Base-by-base conservation (phyloP, 441 rosid species). In the Iberis amara region DNA sequence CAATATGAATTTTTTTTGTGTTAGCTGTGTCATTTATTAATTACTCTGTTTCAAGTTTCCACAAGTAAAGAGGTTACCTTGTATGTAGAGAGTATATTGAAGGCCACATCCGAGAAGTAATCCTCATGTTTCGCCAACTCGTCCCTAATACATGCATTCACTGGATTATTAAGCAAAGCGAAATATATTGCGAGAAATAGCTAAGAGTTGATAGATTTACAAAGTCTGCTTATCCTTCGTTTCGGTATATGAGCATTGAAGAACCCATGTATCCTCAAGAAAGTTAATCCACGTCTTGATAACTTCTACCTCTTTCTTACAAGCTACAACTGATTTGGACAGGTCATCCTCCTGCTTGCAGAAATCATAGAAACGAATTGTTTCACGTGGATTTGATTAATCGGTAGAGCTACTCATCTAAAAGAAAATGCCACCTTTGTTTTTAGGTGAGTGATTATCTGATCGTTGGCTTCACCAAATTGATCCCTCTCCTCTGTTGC, bases 251-350 rank as follows among this genome's bases (percentile, higher is more conserved):
- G 90, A 71, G 49, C 83, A 61, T 57, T 72, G 99, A 65, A 94
- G 88, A 69, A 78, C 77, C 99, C 97, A 89, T 35, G 97, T 77
- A 70, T 94, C 99, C 70, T 86, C 95, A 59, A 94, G 79, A 71
- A 94, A 89, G 58, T 89, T 92, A 69, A 83, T 73, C 99, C 99
- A 94, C 3, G 96, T 86, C 65, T 69, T 71, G 26, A 94, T 72
- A 70, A 94, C 87, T 59, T 79, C 74, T 37, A 87, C 88, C 69
- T 94, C 99, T 61, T 75, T 76, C 79, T 68, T 80, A 73, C 84
- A 82, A 11, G 97, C 78, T 52, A 84, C 62, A 65, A 89, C 68
- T 24, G 97, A 82, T 68, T 79, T 86, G 65, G 81, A 79, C 49
- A 94, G 58, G 72, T 86, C 99, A 59, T 84, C 96, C 66, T 94